Base-by-base conservation (phyloP, 768 basidiomycete species). In the Kwoniella mangroviensis region DNA sequence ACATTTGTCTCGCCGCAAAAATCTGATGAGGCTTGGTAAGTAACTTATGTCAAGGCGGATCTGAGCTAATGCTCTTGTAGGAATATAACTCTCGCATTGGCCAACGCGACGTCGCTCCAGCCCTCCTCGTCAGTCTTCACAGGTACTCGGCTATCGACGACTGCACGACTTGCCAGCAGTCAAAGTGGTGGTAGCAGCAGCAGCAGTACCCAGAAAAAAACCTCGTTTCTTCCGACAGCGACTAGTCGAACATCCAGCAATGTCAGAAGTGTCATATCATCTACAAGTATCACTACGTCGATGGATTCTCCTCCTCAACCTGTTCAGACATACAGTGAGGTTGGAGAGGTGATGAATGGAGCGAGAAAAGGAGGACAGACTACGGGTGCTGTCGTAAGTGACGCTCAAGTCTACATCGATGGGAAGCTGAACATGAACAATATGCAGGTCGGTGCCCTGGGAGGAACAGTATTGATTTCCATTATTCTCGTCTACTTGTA, bases 291-390 rank as follows among this genome's bases (percentile, higher is more conserved):
- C 11, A 11, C 53, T 22, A 26, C 11, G 11, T 24, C 56, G 12
- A 17, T 34, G 56, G 21, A 17, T 11, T 24, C 53, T 21, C n/a
- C 4, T 55, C 53, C 53, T 4, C 53, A 26, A 10, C 56, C 56
- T 34, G 28, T 34, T 17, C 56, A 57, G 26, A 57, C 56, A 12
- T 57, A 24, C 26, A 57, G 56, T 34, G 56, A 57, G 56, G 19
- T 24, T 24, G 56, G 28, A 26, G 21, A 34, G 19, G 24, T 26
- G 26, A 12, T 57, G 15, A 57, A 26, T 12, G 56, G 12, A 17
- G 56, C 28, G 22, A 57, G 28, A 19, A 21, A 34, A 26, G 56
- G 22, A 13, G 56, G 56, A 34, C 9, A 26, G 12, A 57, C 56
- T 1, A 57, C 56, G 13, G 56, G 56, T 12, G 56, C 56, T 34